Base-by-base conservation (phyloP, 345 rosid genomes). In the Salix udensis region DNA sequence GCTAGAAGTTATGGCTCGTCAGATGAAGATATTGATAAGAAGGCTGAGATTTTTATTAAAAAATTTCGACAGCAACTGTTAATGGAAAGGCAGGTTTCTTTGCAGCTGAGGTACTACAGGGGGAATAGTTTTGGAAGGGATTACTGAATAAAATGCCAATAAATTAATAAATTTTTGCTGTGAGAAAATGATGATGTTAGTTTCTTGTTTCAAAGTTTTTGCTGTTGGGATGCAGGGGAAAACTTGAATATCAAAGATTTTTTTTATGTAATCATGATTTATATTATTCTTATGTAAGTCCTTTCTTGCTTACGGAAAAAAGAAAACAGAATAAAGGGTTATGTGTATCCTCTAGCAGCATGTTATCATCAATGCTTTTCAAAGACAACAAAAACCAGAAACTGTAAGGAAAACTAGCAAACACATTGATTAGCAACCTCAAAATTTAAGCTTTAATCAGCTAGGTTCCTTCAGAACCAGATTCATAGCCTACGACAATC, bases 401-500 rank as follows among this genome's bases (percentile, higher is more conserved):
- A 34, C 36, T 34, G 36, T 4, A 34, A 34, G 36, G 36, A 16
- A 39, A 39, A 6, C 42, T 39, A 39, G 42, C 42, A 39, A 39
- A 39, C 42, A 46, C 52, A 4, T 46, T 16, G 15, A 34, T 34
- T 34, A 34, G 52, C 52, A 46, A 46, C 52, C 52, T 46, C n/a
- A 1, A 46, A 14, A 46, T 13, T 46, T 52, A 52, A 52, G 58
- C 23, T 52, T 52, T n/a, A 18, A 18, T 52, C 60, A 52, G 23
- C 19, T 2, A 52, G 58, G n/a, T 52, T 52, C 6, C 26, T 24
- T 36, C 34, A 4, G 34, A 31, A 31, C 5, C 39, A 11, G 94
- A 76, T 88, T 94, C 92, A 70, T 91, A 87, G 77, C 89, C 96
- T 26, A 94, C 91, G 81, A 91, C 98, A 26, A 92, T 91, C 88